Conservation (phyloP, 495 filamentous ascomycete genomes). For the Lophium mytilinum region DNA sequence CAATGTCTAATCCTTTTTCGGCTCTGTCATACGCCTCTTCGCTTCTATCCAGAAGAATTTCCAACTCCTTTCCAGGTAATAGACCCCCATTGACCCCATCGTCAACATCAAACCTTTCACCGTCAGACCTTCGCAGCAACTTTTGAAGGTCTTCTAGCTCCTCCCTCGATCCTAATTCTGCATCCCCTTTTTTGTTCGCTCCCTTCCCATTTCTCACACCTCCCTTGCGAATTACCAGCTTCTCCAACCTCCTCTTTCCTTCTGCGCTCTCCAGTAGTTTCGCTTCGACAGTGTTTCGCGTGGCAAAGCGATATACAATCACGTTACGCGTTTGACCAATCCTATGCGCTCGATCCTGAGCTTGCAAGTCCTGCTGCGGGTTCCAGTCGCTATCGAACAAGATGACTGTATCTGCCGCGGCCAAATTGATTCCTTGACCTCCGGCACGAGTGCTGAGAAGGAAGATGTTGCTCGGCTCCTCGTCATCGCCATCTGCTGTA, state of each 20-base stretch:
- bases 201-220: conserved; percentile 55
- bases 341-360: conserved; percentile 87
- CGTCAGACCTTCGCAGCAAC: conserved; percentile 54
- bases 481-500: conserved; percentile 7
- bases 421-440: conserved; percentile 88
- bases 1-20: conserved; percentile 56
- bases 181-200: conserved; percentile 33
- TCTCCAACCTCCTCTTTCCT: conserved; percentile 86
- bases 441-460: conserved; percentile 84
- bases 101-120: conserved; percentile 48
- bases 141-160: conserved; percentile 53
- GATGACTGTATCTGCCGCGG: conserved; percentile 63
- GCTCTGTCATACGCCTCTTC: conserved; percentile 77
- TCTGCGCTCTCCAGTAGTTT: conserved; percentile 81
- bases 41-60: conserved; percentile 73
- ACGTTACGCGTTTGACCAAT: conserved; percentile 91
- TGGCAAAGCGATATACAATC: conserved; percentile 90
- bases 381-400: conserved; percentile 89
- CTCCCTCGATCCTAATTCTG: conserved; percentile 17
- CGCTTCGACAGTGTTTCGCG: conserved; percentile 87
- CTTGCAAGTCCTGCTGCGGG: conserved; percentile 93
- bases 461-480: conserved; percentile 66
- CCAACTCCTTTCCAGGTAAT: conserved; percentile 67
- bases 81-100: conserved; percentile 50
- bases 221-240: conserved; percentile 92